Conservation (phyloP, 805 yeast genomes). For the Candida ascalaphidarum region DNA sequence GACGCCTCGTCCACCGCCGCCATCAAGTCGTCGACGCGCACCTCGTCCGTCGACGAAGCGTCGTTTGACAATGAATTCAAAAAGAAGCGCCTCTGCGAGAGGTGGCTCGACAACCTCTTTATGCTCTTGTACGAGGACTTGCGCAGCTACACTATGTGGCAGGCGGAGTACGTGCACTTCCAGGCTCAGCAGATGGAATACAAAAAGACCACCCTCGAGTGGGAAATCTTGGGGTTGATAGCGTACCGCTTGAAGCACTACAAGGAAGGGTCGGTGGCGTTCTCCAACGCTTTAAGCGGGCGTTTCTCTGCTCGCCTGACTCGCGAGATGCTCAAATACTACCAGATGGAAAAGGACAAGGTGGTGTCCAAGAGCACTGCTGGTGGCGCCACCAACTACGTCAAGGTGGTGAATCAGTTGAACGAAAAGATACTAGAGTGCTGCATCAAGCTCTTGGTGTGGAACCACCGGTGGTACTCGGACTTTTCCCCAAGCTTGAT, state of each 20-base stretch:
- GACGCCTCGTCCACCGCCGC: constrained; percentile 27
- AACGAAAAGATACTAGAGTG: constrained; percentile 58
- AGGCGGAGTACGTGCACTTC: constrained; percentile 82
- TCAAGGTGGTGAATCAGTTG: constrained; percentile 31
- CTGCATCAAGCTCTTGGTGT: constrained; percentile 75
- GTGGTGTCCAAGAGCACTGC: constrained; percentile 19
- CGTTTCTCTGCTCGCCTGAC: constrained; percentile 80
- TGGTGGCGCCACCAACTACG: constrained; percentile 20
- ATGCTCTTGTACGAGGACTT: constrained; percentile 67
- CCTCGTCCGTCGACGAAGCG: constrained; percentile 2
- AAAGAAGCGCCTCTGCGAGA: constrained; percentile 59
- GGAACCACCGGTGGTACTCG: constrained; percentile 97
- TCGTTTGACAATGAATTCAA: constrained; percentile 38
- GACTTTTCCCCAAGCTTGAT: constrained; percentile 73
- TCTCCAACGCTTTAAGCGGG: constrained; percentile 56
- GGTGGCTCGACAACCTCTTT: constrained; percentile 67
- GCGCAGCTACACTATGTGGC: constrained; percentile 84
- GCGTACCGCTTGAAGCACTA: constrained; percentile 79
- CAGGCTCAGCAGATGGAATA: constrained; percentile 80
- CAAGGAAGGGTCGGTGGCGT: constrained; percentile 84
- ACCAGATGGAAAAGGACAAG: constrained; percentile 41
- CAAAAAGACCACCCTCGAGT: constrained; percentile 72
- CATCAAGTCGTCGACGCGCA: constrained; percentile 23
- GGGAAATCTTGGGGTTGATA: constrained; percentile 86
- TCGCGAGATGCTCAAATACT: constrained; percentile 61